phyloP scores from a whole-genome alignment of 768 basidiomycete species.

The Auriculariales sp. region DNA sequence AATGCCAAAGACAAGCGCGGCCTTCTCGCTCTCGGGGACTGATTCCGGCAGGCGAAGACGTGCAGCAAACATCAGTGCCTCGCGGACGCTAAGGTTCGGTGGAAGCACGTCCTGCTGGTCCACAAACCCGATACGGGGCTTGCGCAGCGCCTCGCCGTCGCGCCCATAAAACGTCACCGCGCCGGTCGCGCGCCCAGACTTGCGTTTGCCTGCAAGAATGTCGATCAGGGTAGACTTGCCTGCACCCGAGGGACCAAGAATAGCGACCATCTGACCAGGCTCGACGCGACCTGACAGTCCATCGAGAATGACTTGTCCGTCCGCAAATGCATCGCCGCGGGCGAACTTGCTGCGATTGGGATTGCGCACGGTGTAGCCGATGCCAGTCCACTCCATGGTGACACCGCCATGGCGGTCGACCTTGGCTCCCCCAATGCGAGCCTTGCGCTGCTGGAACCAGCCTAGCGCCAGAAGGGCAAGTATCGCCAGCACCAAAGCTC shows the following conservation, averaged over 20 bases:
- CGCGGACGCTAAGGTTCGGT: slow-evolving; percentile 61
- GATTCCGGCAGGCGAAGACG: slow-evolving; percentile 70
- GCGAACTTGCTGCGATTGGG: background rate
- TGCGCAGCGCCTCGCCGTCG: slow-evolving; percentile 3
- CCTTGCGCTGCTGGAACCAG: slow-evolving; percentile 41
- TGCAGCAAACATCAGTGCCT: slow-evolving; percentile 76
- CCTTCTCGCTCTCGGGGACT: slow-evolving; percentile 45
- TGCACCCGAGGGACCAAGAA: slow-evolving; percentile 86
- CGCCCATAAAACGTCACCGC: slow-evolving; percentile 36
- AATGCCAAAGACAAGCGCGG: slow-evolving; percentile 43
- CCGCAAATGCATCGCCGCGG: slow-evolving; percentile 13
- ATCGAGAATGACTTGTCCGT: slow-evolving; percentile 57
- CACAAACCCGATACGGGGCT: slow-evolving; percentile 61
- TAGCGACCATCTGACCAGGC: slow-evolving; percentile 79
- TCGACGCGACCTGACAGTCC: slow-evolving; percentile 42
- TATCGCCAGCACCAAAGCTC: slow-evolving; percentile 42
- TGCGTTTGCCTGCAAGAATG: slow-evolving; percentile 71
- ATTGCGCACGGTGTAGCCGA: slow-evolving; percentile 44
- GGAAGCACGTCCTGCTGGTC: slow-evolving; percentile 80
- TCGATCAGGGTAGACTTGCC: slow-evolving; percentile 90
- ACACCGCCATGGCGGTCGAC: slow-evolving; percentile 35
- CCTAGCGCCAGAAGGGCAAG: slow-evolving; percentile 51
- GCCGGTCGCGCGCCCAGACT: slow-evolving; percentile 57
- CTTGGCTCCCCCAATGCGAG: slow-evolving; percentile 26
- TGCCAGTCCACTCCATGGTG: slow-evolving; percentile 48